Percentiles rank a stretch among this genome's conserved stretches.
Evolutionary conservation across 345 rosid genomes (phyloP).

Genomic region (Pistacia integerrima): DNA sequence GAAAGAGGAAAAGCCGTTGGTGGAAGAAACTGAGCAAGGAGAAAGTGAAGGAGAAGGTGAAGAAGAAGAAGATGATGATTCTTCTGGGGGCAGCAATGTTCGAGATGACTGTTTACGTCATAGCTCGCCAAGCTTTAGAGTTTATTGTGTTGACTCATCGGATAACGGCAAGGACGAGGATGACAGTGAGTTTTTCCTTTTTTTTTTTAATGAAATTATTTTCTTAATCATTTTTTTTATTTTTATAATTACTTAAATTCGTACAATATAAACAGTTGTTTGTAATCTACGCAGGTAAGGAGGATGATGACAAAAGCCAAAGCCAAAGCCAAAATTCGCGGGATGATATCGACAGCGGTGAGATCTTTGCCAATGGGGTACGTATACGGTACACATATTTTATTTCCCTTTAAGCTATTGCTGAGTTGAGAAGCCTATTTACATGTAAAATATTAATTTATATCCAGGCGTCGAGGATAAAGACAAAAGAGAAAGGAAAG

Average conservation of each 20-base stretch:
- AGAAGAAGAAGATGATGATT: constrained; percentile 11
- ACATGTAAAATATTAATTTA: background rate
- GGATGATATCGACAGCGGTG: background rate
- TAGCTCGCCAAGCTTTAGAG: constrained; percentile 44
- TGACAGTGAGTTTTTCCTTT: constrained; percentile 2
- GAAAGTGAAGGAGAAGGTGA: constrained; percentile 1
- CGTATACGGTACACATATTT: background rate
- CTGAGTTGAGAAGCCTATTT: no score
- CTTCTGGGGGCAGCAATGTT: background rate
- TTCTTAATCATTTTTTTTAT: background rate
- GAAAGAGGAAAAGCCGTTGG: background rate
- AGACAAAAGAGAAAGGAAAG: constrained; percentile 23
- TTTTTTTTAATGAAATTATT: background rate
- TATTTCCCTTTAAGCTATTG: background rate
- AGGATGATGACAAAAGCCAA: background rate
- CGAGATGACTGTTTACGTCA: background rate
- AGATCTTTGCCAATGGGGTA: constrained; percentile 14
- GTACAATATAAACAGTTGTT: no score
- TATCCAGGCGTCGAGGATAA: constrained; percentile 12
- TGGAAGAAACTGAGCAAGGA: background rate
- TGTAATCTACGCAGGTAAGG: background rate
- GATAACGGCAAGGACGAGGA: constrained; percentile 7
- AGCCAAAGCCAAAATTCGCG: constrained; percentile 3
- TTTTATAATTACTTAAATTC: background rate
- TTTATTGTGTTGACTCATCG: constrained; percentile 26